Conservation (phyloP, 257 asterid species). For the Jacaranda copaia region DNA sequence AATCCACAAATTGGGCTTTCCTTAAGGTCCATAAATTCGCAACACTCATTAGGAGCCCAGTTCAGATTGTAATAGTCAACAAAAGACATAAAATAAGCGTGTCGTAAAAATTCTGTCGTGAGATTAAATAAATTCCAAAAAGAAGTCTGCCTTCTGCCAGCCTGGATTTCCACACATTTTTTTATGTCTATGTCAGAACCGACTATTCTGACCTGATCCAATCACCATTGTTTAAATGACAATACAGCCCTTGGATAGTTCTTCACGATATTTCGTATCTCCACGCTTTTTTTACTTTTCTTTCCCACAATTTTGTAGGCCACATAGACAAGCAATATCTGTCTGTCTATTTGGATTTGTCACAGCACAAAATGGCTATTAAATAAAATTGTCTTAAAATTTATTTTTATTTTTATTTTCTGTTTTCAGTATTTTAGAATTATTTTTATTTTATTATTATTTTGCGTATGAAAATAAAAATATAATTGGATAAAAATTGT, state of each 20-base stretch:
- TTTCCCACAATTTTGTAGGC: not conserved
- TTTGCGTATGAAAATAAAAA: too few relatives aligned
- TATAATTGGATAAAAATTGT: too few relatives aligned
- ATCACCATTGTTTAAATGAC: not conserved
- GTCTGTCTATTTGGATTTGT: not conserved
- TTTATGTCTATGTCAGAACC: constrained; percentile 41
- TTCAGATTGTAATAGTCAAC: not conserved
- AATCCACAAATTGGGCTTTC: not conserved
- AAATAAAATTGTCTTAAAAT: not conserved
- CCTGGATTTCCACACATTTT: constrained; percentile 45
- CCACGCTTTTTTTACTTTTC: not conserved
- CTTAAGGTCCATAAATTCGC: not conserved
- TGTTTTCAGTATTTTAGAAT: too few relatives aligned
- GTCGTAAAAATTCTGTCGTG: not conserved
- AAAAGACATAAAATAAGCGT: not conserved
- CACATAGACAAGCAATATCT: not conserved
- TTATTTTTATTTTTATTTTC: too few relatives aligned
- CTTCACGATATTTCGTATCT: not conserved
- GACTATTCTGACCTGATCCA: constrained; percentile 35
- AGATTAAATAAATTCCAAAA: not conserved
- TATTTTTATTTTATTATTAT: too few relatives aligned
- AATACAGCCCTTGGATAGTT: not conserved
- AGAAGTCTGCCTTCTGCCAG: not conserved
- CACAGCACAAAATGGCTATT: not conserved
- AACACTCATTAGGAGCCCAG: not conserved